Conservation (phyloP, 2,329 filamentous ascomycete species). For the Aspergillus flavus region DNA sequence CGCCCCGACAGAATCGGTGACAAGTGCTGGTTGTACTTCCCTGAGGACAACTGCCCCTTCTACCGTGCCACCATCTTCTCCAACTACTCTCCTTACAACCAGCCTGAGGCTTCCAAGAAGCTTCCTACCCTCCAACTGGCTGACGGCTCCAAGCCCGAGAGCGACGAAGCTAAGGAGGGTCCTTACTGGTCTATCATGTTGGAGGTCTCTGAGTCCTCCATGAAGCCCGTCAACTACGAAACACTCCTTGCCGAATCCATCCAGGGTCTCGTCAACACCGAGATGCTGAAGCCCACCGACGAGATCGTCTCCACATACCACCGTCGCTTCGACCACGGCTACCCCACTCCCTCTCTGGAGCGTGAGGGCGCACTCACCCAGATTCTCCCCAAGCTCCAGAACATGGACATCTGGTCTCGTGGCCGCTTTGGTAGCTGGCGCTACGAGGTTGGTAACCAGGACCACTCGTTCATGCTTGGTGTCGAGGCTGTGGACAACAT, state of each 20-base stretch:
- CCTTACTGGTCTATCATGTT: conserved; percentile 99
- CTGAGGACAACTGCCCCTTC: conserved; percentile 97
- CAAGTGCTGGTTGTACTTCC: conserved; percentile 99
- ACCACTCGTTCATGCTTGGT: conserved; percentile 96
- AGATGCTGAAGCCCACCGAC: conserved; percentile 87
- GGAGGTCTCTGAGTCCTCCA: conserved; percentile 90
- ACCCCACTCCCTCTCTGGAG: conserved; percentile 93
- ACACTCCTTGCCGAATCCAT: conserved; percentile 89
- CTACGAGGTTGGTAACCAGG: conserved; percentile 96
- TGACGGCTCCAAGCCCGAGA: conserved; percentile 78
- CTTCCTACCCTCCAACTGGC: conserved; percentile 84
- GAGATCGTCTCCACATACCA: conserved; percentile 99
- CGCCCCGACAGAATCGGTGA: conserved; percentile 96
- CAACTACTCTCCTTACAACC: conserved; percentile 99
- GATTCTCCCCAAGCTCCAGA: conserved; percentile 89
- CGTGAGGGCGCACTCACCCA: conserved; percentile 92
- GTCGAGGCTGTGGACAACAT: conserved; percentile 92
- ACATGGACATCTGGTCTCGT: conserved; percentile 88
- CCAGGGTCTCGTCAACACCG: conserved; percentile 94
- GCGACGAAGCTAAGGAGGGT: conserved; percentile 74
- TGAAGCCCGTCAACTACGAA: conserved; percentile 89
- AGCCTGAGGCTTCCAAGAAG: conserved; percentile 79
- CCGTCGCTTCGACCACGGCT: conserved; percentile 96
- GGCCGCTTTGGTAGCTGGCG: conserved; percentile 98
- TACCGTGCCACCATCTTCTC: conserved; percentile 99